Percentiles rank a stretch among this genome's conserved stretches.
Conservation (phyloP, 768 basidiomycete genomes). For the Rhodotorula graminis region DNA sequence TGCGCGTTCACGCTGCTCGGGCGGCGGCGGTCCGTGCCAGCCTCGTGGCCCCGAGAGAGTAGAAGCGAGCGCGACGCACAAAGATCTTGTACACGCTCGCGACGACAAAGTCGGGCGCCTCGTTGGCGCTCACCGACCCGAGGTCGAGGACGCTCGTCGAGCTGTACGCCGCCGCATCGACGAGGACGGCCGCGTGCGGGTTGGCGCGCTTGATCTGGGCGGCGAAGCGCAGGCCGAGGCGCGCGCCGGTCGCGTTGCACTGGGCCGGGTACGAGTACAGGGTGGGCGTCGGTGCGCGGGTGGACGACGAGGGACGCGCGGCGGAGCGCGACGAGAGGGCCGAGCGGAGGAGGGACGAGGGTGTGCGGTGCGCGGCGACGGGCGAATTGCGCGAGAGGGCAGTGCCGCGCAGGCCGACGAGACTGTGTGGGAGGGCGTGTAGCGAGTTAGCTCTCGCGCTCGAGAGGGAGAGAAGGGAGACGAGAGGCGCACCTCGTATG, state of each 20-base stretch:
- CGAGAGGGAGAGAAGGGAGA: neutral
- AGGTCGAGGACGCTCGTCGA: slow-evolving; percentile 37
- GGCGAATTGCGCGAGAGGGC: neutral
- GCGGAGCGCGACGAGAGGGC: neutral
- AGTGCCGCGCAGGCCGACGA: slow-evolving; percentile 13
- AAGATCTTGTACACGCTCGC: slow-evolving; percentile 43
- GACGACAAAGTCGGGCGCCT: slow-evolving; percentile 41
- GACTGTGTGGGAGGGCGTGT: neutral
- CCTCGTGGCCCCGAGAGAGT: too few species aligned
- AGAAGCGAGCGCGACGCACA: too few species aligned
- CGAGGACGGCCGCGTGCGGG: slow-evolving; percentile 22
- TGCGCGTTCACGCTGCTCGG: rapidly evolving
- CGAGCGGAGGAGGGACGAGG: slow-evolving; percentile 1
- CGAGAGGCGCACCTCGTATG: slow-evolving; percentile 15
- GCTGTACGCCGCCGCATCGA: slow-evolving; percentile 42
- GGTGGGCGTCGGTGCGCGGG: neutral
- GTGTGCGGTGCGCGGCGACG: neutral
- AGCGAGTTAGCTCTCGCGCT: too few species aligned
- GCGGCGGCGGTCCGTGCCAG: too few species aligned
- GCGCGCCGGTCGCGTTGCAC: slow-evolving; percentile 42
- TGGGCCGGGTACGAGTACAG: slow-evolving; percentile 40
- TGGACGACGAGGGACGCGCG: neutral
- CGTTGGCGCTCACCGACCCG: slow-evolving; percentile 15
- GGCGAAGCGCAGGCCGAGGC: slow-evolving; percentile 21
- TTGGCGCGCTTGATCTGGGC: slow-evolving; percentile 21